A percentile compares a stretch with the other conserved stretches of the same genome.
phyloP scores from a whole-genome alignment of 169 alveolate species.

The Cryptosporidium xiaoi region DNA sequence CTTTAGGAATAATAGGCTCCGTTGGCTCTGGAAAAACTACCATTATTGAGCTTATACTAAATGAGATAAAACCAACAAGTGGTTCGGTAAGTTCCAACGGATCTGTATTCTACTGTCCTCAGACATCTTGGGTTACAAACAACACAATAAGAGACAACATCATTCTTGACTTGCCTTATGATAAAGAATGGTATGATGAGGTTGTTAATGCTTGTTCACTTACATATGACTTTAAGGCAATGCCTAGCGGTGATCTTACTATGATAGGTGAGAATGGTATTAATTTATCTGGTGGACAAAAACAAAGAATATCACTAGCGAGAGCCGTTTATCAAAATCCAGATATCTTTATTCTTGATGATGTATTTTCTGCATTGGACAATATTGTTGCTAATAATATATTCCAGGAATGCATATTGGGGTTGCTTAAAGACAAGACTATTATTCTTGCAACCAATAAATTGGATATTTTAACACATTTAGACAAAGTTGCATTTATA shows the following conservation, averaged over 20 bases:
- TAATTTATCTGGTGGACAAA: conserved; percentile 86
- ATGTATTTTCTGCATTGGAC: conserved; percentile 86
- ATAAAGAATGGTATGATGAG: conserved; percentile 76
- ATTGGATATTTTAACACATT: conserved; percentile 44
- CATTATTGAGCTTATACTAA: conserved; percentile 77
- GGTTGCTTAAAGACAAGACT: conserved; percentile 63
- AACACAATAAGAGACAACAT: conserved; percentile 82
- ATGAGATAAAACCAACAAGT: conserved; percentile 76
- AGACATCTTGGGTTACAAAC: conserved; percentile 79
- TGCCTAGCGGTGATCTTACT: conserved; percentile 80
- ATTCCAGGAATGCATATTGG: conserved; percentile 75
- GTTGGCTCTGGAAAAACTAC: conserved; percentile 89
- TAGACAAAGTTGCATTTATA: conserved; percentile 52
- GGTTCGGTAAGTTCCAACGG: conserved; percentile 77
- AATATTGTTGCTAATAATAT: conserved; percentile 80
- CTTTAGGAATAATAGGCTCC: conserved; percentile 83
- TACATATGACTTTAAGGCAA: conserved; percentile 76
- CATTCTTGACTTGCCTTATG: conserved; percentile 79
- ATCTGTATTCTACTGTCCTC: conserved; percentile 79
- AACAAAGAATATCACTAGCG: conserved; percentile 84
- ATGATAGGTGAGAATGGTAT: conserved; percentile 87
- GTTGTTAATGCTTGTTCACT: conserved; percentile 76
- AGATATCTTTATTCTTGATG: conserved; percentile 84
- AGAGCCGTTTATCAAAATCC: conserved; percentile 85
- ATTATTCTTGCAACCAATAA: conserved; percentile 78